Percentiles rank a stretch among this genome's conserved stretches.
These are phyloP conservation scores for Candida maltosa DNA, from an alignment of 805 yeast genomes.

Conservation along the genomic window DNA sequence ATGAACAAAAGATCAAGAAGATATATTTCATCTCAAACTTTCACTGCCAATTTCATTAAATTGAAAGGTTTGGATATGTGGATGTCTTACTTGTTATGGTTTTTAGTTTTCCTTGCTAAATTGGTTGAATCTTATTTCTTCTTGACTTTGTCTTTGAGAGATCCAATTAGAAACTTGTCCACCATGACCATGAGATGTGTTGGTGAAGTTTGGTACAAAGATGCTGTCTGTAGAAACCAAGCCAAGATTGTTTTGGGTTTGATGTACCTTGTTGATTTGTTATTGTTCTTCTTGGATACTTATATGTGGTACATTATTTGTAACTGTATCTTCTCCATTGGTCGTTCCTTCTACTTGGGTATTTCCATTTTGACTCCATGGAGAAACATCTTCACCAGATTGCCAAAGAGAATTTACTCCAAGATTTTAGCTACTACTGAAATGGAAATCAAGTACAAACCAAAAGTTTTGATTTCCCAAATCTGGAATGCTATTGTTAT, in stretches of 20 bases:
- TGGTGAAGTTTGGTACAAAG: constrained; percentile 91
- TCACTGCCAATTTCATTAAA: constrained; percentile 86
- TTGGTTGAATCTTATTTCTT: constrained; percentile 88
- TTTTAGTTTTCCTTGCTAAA: constrained; percentile 84
- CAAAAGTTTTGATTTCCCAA: constrained; percentile 96
- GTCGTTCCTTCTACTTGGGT: constrained; percentile 98
- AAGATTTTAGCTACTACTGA: constrained; percentile 97
- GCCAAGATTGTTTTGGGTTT: constrained; percentile 86
- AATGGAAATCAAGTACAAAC: constrained; percentile 98
- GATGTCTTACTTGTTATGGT: constrained; percentile 93
- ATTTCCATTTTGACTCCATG: constrained; percentile 98
- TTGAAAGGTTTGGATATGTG: constrained; percentile 89
- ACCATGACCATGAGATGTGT: constrained; percentile 87
- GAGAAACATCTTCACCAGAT: constrained; percentile 97
- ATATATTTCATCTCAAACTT: constrained; percentile 90
- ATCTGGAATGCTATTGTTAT: constrained; percentile 99
- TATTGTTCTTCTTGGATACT: constrained; percentile 97
- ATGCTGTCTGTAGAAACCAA: constrained; percentile 75
- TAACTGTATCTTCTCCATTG: constrained; percentile 93
- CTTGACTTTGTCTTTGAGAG: constrained; percentile 83
- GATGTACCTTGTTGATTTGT: constrained; percentile 89
- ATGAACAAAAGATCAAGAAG: constrained; percentile 82
- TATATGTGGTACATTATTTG: constrained; percentile 97
- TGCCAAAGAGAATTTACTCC: constrained; percentile 98
- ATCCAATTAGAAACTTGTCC: constrained; percentile 88